Evolutionary conservation across 2,329 filamentous ascomycete species (phyloP), one percentile per base, ranked within the genome.

Genomic region (Didymella pomorum): DNA sequence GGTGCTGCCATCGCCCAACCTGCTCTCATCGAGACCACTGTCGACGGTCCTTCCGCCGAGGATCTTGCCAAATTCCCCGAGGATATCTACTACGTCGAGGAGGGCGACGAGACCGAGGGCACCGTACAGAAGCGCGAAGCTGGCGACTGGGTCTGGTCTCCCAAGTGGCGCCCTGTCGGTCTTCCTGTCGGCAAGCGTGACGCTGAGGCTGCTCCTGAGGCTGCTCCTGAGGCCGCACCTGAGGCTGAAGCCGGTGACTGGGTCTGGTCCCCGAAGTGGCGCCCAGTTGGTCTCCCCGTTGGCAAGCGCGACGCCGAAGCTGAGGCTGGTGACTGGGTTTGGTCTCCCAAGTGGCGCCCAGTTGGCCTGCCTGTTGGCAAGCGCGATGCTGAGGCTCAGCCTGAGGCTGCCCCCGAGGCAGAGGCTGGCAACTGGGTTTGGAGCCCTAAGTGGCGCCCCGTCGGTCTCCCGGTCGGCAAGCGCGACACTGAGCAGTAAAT

Each of bases 1-100:
- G 73, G 73, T 51, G 76, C 78, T 56, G 76, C 73, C 39, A 58
- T 54, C 23, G 54, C 49, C 45, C 56, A 48, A 56, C 64, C 39
- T 21, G 61, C 64, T 70, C 66, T 73, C 52, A 41, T 43, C 26
- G 43, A 53, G 35, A 20, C 35, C 18, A 29, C 20, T 18, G 14
- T 41, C 39, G 48, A 56, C 16, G 28, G 14, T 33, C 54, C 68
- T 26, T 52, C 68, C 37, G 16, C 25, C 6, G 52, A 54, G 33
- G 35, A 31, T 21, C 21, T 21, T 16, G 35, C 39, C 26, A 20
- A 35, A 26, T 42, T 42, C 35, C 29, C 20, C 4, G 20, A 47
- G 29, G 58, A 26, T 4, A 20, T 42, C 23, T 44, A 50, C 39
- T 45, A 50, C 28, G 29, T 44, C 23, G 60, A 54, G 26, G 49